Evolutionary conservation across 108 stramenopile species (phyloP), one percentile per base, ranked within the genome.

Genomic region (Nitzschia palea): DNA sequence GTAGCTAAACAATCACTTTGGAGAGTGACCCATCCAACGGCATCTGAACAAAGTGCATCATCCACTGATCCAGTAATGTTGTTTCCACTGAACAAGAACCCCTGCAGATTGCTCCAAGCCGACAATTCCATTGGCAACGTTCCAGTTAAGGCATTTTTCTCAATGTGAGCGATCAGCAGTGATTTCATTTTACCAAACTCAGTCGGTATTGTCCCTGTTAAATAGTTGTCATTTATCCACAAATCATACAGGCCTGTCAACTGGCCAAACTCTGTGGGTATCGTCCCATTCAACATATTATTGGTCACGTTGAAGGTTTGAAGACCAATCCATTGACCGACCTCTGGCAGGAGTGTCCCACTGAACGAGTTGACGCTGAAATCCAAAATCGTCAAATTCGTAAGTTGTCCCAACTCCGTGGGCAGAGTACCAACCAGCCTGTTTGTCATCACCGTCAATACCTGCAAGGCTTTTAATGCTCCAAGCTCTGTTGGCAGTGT

Each of bases 71-170:
- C n/a, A n/a, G n/a, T n/a, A n/a, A n/a, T n/a, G n/a, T n/a, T n/a
- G n/a, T n/a, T n/a, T n/a, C n/a, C n/a, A n/a, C n/a, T n/a, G n/a
- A n/a, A n/a, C n/a, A n/a, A n/a, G n/a, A n/a, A n/a, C n/a, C n/a
- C n/a, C n/a, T n/a, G n/a, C n/a, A n/a, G n/a, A n/a, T n/a, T n/a
- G n/a, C n/a, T n/a, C n/a, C n/a, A n/a, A n/a, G n/a, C n/a, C n/a
- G n/a, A n/a, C 26, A 79, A 62, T 15, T 44, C 29, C 1, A 10
- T 17, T 9, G 86, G 86, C 25, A 87, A 61, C 2, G 75, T 78
- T 0, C 86, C 86, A 0, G 81, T 80, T 40, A 87, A 45, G 27
- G 60, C 18, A 30, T 87, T 87, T 36, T 88, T 65, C 10, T 56
- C 31, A 31, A 87, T 36, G n/a, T 74, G 68, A 15, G 84, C 51